Percentiles rank a stretch among this genome's conserved stretches.
Evolutionary conservation across 225 moss, liverwort and hornwort species (phyloP).

Genomic region (Climacium dendroides): DNA sequence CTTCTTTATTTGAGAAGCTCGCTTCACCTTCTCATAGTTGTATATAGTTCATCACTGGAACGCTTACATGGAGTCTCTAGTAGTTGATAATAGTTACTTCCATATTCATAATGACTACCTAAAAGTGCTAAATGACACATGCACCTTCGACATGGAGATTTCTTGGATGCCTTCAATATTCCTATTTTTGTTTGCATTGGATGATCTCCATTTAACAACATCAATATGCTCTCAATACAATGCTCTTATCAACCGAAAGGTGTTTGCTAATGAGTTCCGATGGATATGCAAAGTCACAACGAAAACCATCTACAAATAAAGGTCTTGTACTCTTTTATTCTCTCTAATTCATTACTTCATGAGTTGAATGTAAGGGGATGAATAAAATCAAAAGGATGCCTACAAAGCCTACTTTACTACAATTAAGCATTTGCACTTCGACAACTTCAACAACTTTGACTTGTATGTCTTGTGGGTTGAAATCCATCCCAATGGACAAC

Average conservation of each 20-base stretch:
- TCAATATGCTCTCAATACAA: background rate
- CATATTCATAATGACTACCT: background rate
- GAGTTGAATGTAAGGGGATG: background rate
- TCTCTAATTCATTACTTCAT: background rate
- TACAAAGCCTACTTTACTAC: accelerated
- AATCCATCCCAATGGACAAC: background rate
- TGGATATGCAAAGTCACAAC: background rate
- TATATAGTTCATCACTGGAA: background rate
- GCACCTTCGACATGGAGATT: background rate
- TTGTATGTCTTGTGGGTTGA: background rate
- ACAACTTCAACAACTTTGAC: background rate
- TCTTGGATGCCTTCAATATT: background rate
- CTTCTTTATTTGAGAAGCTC: background rate
- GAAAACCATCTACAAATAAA: background rate
- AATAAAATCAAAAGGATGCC: background rate
- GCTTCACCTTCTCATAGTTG: background rate
- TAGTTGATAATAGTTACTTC: background rate
- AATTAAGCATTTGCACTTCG: background rate
- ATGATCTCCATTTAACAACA: background rate
- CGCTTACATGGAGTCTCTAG: background rate
- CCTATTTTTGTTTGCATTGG: background rate
- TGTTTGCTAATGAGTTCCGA: background rate
- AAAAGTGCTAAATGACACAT: background rate
- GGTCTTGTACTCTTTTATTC: too few relatives aligned
- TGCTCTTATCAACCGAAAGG: too few relatives aligned